Evolutionary conservation across 2,329 filamentous ascomycete species (phyloP).

Genomic region (Nemania serpens): DNA sequence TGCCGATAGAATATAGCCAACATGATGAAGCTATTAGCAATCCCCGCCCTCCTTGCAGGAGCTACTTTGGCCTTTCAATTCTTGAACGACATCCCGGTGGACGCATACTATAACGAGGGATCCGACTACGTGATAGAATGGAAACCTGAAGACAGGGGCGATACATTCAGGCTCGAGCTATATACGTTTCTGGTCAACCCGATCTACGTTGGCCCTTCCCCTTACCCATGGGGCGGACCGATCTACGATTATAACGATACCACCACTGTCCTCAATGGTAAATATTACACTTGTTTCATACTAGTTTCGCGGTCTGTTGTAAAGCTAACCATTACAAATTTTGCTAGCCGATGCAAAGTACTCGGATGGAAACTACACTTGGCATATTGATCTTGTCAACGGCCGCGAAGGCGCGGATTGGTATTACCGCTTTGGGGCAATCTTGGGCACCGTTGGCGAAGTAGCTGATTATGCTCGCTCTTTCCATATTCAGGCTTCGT

Average conservation of each 20-base stretch:
- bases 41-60: conserved; percentile 14
- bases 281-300: background rate
- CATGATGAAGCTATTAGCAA: conserved; percentile 15
- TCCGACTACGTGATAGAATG: conserved; percentile 15
- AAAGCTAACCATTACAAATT: background rate
- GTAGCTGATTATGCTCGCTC: conserved; percentile 19
- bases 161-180: conserved; percentile 18
- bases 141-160: conserved; percentile 3
- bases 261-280: conserved; percentile 16
- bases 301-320: background rate
- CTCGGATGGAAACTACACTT: conserved; percentile 8
- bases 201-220: conserved; percentile 5
- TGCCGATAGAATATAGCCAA: background rate
- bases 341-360: conserved; percentile 18
- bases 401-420: conserved; percentile 11
- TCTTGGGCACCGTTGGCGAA: conserved; percentile 14
- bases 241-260: conserved; percentile 19
- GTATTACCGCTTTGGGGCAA: conserved; percentile 21
- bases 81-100: conserved; percentile 17
- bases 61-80: conserved; percentile 13
- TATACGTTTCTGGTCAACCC: conserved; percentile 14
- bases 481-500: conserved; percentile 14
- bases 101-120: conserved; percentile 13
- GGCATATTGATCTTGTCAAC: conserved; percentile 20
- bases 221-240: background rate